phyloP scores from a whole-genome alignment of 768 basidiomycete genomes.

The Xanthoconium stramineum region DNA sequence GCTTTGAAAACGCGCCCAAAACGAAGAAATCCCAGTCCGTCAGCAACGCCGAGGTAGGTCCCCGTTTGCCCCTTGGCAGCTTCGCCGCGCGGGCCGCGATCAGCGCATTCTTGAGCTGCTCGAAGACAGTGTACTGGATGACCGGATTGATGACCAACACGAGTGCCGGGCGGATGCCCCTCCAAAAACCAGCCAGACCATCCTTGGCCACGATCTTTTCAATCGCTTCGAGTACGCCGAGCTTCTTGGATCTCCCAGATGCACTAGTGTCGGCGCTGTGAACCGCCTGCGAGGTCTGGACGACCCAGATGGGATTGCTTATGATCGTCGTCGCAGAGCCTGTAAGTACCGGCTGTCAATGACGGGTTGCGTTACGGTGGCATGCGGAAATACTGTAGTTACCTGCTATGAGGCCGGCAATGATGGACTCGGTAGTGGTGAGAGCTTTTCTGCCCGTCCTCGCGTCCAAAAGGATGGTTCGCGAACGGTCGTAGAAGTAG shows the following conservation, averaged over 20 bases:
- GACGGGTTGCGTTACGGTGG: not conserved
- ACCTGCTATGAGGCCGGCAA: constrained; percentile 88
- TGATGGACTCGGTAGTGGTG: constrained; percentile 82
- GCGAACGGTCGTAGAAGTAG: constrained; percentile 81
- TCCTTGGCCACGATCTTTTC: constrained; percentile 66
- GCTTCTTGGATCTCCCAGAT: constrained; percentile 49
- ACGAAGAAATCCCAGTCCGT: constrained; percentile 90
- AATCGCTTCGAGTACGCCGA: constrained; percentile 65
- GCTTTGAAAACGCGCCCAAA: constrained; percentile 91
- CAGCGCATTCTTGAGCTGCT: constrained; percentile 88
- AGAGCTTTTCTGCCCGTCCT: constrained; percentile 64
- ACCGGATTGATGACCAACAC: constrained; percentile 94
- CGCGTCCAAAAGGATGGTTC: constrained; percentile 53
- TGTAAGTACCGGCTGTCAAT: constrained; percentile 25
- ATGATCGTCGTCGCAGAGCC: constrained; percentile 86
- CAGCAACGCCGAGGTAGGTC: constrained; percentile 48
- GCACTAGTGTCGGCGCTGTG: constrained; percentile 43
- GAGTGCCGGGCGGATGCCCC: constrained; percentile 92
- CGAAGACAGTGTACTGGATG: constrained; percentile 89
- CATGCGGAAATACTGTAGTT: constrained; percentile 7
- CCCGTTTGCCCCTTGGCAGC: constrained; percentile 45
- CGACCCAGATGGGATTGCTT: constrained; percentile 95
- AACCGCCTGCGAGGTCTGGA: constrained; percentile 88
- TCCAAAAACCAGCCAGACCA: constrained; percentile 81
- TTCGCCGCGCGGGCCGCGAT: constrained; percentile 58